phyloP scores from a whole-genome alignment of 2,329 filamentous ascomycete species.

The Verticillium nonalfalfae region DNA sequence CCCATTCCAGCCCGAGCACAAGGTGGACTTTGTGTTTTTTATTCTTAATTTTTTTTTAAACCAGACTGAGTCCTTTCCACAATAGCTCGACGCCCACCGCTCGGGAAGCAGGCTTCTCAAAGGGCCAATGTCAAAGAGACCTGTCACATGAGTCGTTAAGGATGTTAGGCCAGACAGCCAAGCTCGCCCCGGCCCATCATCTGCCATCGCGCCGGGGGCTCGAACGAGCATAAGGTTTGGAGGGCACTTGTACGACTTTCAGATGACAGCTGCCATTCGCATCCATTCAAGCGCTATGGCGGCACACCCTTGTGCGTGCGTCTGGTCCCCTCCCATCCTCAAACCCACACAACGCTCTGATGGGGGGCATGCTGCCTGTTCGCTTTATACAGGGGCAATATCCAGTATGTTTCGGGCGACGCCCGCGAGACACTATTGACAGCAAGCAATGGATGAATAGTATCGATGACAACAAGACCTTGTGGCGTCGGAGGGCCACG shows the following conservation, averaged over 20 bases:
- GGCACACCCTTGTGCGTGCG: neutral
- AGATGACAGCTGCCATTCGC: neutral
- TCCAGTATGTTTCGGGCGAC: neutral
- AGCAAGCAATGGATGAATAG: neutral
- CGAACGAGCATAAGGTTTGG: neutral
- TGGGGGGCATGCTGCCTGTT: neutral
- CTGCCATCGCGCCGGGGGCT: neutral
- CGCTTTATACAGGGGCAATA: neutral
- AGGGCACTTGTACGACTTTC: neutral
- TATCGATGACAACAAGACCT: neutral
- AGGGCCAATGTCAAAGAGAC: neutral
- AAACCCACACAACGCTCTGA: neutral
- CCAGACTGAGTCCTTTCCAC: neutral
- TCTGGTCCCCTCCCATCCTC: too few relatives aligned
- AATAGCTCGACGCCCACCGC: neutral
- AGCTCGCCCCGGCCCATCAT: neutral
- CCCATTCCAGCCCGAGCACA: neutral
- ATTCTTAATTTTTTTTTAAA: too few relatives aligned
- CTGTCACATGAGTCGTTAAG: neutral
- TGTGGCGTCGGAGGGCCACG: neutral
- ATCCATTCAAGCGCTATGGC: neutral
- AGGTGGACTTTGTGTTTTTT: neutral
- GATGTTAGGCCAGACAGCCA: neutral
- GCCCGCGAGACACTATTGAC: neutral
- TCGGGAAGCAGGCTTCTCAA: neutral